phyloP scores from a whole-genome alignment of 116 monocot species.

The Phalaenopsis hybrid region DNA sequence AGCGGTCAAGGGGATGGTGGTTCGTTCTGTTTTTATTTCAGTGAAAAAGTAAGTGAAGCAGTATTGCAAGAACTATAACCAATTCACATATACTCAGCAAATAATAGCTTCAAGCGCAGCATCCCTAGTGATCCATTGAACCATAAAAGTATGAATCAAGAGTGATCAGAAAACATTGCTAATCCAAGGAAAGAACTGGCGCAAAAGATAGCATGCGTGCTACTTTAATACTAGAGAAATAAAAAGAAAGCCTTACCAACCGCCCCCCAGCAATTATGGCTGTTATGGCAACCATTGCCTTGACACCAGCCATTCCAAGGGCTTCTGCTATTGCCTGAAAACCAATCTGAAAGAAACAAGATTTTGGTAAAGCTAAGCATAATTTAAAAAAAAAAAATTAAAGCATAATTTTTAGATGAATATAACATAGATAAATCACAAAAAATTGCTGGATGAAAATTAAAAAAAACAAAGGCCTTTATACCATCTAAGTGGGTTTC shows the following conservation, averaged over 20 bases:
- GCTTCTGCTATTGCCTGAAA: conserved; percentile 99
- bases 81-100: not conserved
- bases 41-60: not conserved
- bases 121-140: not conserved
- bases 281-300: conserved; percentile 86
- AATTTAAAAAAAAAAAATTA: too few species aligned
- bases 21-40: not conserved
- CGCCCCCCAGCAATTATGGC: conserved; percentile 96
- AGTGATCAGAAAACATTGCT: not conserved
- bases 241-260: conserved; percentile 44
- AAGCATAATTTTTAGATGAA: too few species aligned
- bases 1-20: not conserved
- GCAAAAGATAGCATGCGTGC: not conserved
- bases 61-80: not conserved
- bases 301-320: conserved; percentile 90
- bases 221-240: not conserved
- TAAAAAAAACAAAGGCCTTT: too few species aligned
- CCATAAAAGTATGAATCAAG: not conserved
- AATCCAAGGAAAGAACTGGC: not conserved
- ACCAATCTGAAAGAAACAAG: conserved; percentile 55
- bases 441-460: too few species aligned
- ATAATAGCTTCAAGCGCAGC: not conserved
- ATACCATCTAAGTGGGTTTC: too few species aligned
- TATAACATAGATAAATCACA: too few species aligned
- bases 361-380: not conserved